Evolutionary conservation across 352 stramenopile species (phyloP), one percentile per base, ranked within the genome.

Genomic region (Thraustochytrium sp.): DNA sequence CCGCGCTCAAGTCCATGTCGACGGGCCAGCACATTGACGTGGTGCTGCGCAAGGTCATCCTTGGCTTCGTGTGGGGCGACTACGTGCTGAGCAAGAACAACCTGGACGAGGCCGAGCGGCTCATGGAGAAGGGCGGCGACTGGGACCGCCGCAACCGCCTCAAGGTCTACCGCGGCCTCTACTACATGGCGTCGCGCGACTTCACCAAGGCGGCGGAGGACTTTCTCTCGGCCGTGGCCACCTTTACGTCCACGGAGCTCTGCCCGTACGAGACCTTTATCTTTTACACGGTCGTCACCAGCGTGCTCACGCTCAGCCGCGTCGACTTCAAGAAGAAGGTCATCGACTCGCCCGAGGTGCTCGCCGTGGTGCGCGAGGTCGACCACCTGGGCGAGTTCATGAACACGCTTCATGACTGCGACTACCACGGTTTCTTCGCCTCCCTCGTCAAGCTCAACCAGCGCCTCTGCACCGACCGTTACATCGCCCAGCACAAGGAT

Each of bases 131-230:
- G 84, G 96, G 96, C 49, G 96, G 96, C 44, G 97, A 99, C 88
- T 99, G 97, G 97, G 97, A 99, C 88, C 93, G 96, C 62, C 94
- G 96, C 55, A 99, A 99, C 90, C 92, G 96, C 21, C 90, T 99
- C 37, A 98, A 98, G 89, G 96, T 98, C 18, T 99, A 99, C 89
- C 92, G 97, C 87, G 96, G 94, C 13, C 92, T 97, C 72, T 97
- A 95, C 82, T 86, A 95, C 55, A 87, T 99, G 29, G 92, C 97
- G 85, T 89, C 92, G 29, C 89, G 97, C 11, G 94, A 99, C 87
- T 93, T 98, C 62, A 94, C 96, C 87, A 93, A 90, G 63, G 96
- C 96, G 13, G 91, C 94, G 0, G 91, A 91, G 85, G 88, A 98
- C 23, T 95, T 99, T 68, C 92, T 95, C 86, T 93, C 97, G 82